Percentiles rank a stretch among this genome's conserved stretches.
phyloP scores from a whole-genome alignment of 768 basidiomycete genomes.

The Calocybe gangraenosa region DNA sequence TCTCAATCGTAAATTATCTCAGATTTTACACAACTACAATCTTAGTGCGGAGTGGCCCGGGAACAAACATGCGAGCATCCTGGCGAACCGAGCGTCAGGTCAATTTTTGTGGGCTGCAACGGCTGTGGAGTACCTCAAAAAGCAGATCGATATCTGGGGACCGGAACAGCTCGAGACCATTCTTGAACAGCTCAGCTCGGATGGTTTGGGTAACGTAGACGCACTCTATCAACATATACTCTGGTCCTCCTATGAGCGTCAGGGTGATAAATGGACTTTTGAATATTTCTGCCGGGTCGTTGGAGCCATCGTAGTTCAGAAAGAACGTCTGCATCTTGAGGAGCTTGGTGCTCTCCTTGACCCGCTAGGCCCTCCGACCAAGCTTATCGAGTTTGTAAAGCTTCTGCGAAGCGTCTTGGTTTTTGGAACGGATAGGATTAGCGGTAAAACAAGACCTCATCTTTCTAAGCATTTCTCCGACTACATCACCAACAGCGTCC shows the following conservation, averaged over 20 bases:
- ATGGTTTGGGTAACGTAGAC: too few species aligned
- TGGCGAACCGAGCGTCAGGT: slow-evolving; percentile 9
- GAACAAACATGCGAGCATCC: slow-evolving; percentile 1
- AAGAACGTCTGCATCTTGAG: slow-evolving; percentile 6
- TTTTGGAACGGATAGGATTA: slow-evolving; percentile 5
- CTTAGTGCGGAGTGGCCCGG: slow-evolving; percentile 13
- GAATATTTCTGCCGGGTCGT: slow-evolving; percentile 14
- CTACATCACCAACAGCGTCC: slow-evolving; percentile 8
- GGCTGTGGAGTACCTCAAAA: slow-evolving; percentile 4
- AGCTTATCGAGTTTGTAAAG: slow-evolving; percentile 9
- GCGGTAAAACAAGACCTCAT: slow-evolving; percentile 8
- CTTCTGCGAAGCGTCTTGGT: slow-evolving; percentile 16
- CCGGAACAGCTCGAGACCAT: slow-evolving; percentile 7
- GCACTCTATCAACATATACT: slow-evolving; percentile 14
- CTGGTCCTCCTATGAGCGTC: neutral
- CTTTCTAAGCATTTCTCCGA: slow-evolving; percentile 16
- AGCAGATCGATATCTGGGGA: slow-evolving; percentile 5
- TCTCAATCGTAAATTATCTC: neutral
- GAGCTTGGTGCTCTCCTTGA: slow-evolving; percentile 6
- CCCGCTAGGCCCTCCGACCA: neutral
- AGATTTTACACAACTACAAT: slow-evolving; percentile 6
- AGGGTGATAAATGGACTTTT: slow-evolving; percentile 8
- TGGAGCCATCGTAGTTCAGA: slow-evolving; percentile 8
- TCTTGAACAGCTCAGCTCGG: slow-evolving; percentile 5
- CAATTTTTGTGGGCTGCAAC: slow-evolving; percentile 14